Evolutionary conservation across 1,284 basidiomycete species (phyloP), one percentile per base, ranked within the genome.

Genomic region (Apiotrichum akiyoshidainum): DNA sequence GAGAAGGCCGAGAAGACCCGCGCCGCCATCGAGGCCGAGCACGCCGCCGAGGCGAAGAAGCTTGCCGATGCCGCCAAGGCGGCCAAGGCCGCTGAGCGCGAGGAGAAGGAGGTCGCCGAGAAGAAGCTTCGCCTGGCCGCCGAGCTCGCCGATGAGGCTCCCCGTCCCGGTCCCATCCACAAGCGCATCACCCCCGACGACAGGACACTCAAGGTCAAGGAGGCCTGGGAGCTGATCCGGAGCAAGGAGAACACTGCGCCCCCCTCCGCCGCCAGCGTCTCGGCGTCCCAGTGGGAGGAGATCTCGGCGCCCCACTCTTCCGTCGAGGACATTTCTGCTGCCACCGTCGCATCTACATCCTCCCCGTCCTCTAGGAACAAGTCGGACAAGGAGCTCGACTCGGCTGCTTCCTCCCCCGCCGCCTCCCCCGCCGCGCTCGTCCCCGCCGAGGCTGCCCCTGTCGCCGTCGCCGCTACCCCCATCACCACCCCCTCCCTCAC

Each of bases 1-100:
- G 80, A 83, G 66, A 89, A 87, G 72, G 87, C 89, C 10, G 86
- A 88, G 75, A 82, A 81, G 59, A 85, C 86, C 69, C 84, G 89
- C n/a, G 81, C 83, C 46, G 79, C 82, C 58, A 88, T 89, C 84
- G 89, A 89, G 70, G 80, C 68, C 13, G 70, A 75, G 54, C 61
- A 57, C 26, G 64, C 63, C 1, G 65, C 69, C 26, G 65, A 57
- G 10, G 62, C 59, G 31, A 63, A 56, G 46, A 65, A 68, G 34
- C 60, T 64, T 41, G 58, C 56, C 34, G 61, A 54, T 11, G 64
- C 53, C 39, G 58, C 56, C 34, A 61, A 54, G 11, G 64, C 53
- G 41, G 64, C 61, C 33, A 61, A 67, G 52, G 65, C 64, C 52
- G 67, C 22, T 5, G 46, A 54, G 17, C 54, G 58, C 11, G 61